Conservation (phyloP, 148 eudicot species). For the Cornus florida region DNA sequence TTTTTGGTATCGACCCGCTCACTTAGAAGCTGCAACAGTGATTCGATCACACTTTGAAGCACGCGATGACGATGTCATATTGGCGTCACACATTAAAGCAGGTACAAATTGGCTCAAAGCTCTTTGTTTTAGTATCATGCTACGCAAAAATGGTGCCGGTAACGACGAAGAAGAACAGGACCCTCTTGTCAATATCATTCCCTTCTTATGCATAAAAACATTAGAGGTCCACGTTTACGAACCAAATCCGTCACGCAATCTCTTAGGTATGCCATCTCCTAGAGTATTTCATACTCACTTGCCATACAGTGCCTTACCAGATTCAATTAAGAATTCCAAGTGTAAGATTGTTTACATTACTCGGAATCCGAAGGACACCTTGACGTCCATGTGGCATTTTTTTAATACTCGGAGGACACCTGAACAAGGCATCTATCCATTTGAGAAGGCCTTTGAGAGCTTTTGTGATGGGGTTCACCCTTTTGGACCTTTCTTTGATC, state of each 20-base stretch:
- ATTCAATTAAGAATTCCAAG: conserved; percentile 8
- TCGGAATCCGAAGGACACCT: conserved; percentile 8
- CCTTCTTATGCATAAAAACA: neutral
- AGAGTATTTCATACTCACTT: conserved; percentile 1
- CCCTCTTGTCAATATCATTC: neutral
- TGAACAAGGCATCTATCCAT: neutral
- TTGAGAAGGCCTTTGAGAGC: conserved; percentile 18
- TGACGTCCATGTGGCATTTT: conserved; percentile 14
- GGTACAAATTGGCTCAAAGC: conserved; percentile 1
- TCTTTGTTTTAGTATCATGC: too few species aligned
- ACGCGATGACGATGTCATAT: conserved; percentile 7
- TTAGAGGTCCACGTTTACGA: neutral
- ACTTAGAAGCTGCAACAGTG: conserved; percentile 9
- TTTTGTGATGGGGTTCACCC: conserved; percentile 16
- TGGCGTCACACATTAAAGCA: conserved; percentile 6
- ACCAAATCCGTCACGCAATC: neutral
- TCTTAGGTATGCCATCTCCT: neutral
- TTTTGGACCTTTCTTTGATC: conserved; percentile 12
- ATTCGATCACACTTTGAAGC: conserved; percentile 10
- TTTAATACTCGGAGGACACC: conserved; percentile 4
- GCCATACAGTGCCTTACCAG: conserved; percentile 4
- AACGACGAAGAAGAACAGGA: neutral
- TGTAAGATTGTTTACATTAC: conserved; percentile 20
- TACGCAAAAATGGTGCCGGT: neutral
- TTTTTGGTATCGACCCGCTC: conserved; percentile 5